These are phyloP conservation scores for Acanthamoeba castellanii DNA, from an alignment of 208 protist genomes.

Conservation along the genomic window DNA sequence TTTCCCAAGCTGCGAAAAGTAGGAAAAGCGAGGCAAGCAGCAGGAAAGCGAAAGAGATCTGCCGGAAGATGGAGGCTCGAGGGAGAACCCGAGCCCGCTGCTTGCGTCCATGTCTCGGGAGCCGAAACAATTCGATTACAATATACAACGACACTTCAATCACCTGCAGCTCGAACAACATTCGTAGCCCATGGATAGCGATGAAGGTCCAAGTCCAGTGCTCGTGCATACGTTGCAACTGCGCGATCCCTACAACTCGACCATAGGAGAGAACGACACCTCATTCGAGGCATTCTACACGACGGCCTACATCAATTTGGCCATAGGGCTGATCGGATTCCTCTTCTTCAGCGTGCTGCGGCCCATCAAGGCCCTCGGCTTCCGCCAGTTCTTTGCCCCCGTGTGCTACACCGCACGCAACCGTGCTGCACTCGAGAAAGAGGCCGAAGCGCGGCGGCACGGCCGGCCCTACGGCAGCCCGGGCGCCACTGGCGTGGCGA, in stretches of 20 bases:
- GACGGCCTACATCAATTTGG: neutral
- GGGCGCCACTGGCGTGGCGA: neutral
- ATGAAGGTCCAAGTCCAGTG: no score
- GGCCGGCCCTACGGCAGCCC: slow-evolving; percentile 13
- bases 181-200: no score
- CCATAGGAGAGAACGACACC: neutral
- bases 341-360: slow-evolving; percentile 18
- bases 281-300: slow-evolving; percentile 29
- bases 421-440: neutral
- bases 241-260: neutral
- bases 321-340: neutral
- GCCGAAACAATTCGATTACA: no score
- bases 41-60: no score
- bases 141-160: no score
- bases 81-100: no score
- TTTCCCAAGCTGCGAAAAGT: no score
- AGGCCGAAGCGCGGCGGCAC: slow-evolving; percentile 1
- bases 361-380: neutral
- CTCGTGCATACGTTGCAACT: neutral
- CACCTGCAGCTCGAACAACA: no score
- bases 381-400: slow-evolving; percentile 49
- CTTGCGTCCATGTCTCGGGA: no score
- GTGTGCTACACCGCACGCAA: slow-evolving; percentile 50
- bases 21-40: no score
- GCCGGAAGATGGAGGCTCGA: no score